Evolutionary conservation across 1,139 yeast genomes (phyloP).

Genomic region (Pneumocystis sp.): DNA sequence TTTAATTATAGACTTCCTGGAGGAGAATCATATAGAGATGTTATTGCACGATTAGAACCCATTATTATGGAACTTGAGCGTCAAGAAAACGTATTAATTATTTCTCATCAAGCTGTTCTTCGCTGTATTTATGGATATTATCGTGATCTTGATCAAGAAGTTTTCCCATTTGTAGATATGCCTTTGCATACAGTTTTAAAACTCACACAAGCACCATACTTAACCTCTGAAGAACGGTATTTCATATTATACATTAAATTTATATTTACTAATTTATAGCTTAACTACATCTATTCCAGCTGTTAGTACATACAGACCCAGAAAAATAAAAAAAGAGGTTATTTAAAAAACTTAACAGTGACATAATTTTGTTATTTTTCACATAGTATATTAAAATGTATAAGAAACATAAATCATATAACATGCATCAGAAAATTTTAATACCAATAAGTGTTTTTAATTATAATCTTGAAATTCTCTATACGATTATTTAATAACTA

Average conservation of each 20-base stretch:
- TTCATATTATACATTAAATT: not conserved
- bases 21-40: slow-evolving; percentile 94
- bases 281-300: slow-evolving; percentile 57
- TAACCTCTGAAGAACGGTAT: slow-evolving; percentile 54
- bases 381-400: not conserved
- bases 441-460: not conserved
- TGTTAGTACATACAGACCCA: slow-evolving; percentile 72
- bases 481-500: not conserved
- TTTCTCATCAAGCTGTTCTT: slow-evolving; percentile 94
- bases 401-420: not conserved
- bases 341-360: not conserved
- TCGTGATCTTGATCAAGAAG: slow-evolving; percentile 96
- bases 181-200: slow-evolving; percentile 79
- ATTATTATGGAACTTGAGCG: slow-evolving; percentile 87
- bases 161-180: slow-evolving; percentile 97
- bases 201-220: slow-evolving; percentile 85
- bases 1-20: slow-evolving; percentile 61
- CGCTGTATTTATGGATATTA: slow-evolving; percentile 94
- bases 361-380: not conserved
- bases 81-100: slow-evolving; percentile 86
- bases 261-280: not conserved
- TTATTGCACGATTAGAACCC: slow-evolving; percentile 75
- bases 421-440: not conserved
- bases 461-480: not conserved
- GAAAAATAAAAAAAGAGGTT: not conserved